Conservation (phyloP, 1,284 basidiomycete genomes). For the Ganoderma sinense region DNA sequence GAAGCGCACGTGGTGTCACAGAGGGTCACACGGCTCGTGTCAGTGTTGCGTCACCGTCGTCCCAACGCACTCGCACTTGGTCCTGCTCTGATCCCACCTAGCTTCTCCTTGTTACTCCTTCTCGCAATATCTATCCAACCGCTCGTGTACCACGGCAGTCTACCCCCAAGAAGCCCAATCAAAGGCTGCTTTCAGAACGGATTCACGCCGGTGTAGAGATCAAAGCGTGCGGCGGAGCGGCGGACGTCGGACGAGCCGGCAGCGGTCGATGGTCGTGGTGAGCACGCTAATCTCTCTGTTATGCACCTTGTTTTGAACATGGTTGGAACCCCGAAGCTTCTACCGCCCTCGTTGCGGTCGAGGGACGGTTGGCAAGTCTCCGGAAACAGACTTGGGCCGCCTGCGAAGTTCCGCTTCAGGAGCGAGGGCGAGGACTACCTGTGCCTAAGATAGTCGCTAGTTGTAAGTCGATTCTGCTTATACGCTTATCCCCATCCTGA, state of each 20-base stretch:
- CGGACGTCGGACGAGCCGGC: background rate
- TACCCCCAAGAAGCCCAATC: conserved; percentile 30
- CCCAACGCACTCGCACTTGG: background rate
- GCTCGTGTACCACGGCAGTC: too few species aligned
- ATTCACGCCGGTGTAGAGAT: conserved; percentile 1
- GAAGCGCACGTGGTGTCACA: too few species aligned
- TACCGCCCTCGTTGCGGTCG: too few species aligned
- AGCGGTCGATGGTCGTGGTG: conserved; percentile 7
- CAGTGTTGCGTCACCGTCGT: too few species aligned
- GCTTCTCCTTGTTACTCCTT: conserved; percentile 19
- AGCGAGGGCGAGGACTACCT: conserved; percentile 2
- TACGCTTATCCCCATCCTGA: background rate
- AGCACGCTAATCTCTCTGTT: background rate
- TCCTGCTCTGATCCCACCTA: conserved; percentile 3
- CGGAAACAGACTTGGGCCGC: too few species aligned
- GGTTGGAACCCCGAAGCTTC: background rate
- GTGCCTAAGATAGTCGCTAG: background rate
- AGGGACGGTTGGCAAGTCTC: too few species aligned
- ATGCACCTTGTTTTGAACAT: background rate
- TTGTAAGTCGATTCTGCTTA: background rate
- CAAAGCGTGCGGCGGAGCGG: too few species aligned
- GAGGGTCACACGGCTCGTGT: background rate
- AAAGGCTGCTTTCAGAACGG: conserved; percentile 6
- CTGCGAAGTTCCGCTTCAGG: background rate
- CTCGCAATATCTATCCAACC: too few species aligned